These are phyloP conservation scores for Bruguiera parviflora DNA, from an alignment of 345 rosid genomes.

Conservation along the genomic window DNA sequence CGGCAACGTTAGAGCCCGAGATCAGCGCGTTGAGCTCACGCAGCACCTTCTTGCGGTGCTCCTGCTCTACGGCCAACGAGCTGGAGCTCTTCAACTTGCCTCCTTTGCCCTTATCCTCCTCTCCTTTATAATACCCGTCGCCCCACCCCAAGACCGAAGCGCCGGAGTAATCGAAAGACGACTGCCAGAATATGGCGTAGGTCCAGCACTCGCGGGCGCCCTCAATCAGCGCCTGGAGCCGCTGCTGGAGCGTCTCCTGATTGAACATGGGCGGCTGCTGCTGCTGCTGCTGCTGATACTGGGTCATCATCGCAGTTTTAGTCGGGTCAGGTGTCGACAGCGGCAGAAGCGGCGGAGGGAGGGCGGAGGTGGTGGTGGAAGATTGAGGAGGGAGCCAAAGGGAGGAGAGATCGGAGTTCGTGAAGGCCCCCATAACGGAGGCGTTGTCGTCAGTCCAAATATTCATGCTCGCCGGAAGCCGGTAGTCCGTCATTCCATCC, in stretches of 20 bases:
- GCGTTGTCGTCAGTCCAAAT: slow-evolving; percentile 87
- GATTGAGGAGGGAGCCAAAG: slow-evolving; percentile 61
- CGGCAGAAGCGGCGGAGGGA: background rate
- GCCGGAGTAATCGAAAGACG: slow-evolving; percentile 66
- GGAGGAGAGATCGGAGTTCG: slow-evolving; percentile 67
- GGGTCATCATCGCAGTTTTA: slow-evolving; percentile 4
- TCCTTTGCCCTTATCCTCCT: slow-evolving; percentile 56
- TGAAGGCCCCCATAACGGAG: slow-evolving; percentile 92
- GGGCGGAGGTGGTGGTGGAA: slow-evolving; percentile 26
- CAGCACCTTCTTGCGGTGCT: slow-evolving; percentile 72
- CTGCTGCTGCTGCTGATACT: slow-evolving; percentile 13
- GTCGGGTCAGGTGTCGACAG: background rate
- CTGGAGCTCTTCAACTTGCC: slow-evolving; percentile 23
- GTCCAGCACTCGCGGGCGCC: slow-evolving; percentile 73
- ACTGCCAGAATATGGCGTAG: slow-evolving; percentile 95
- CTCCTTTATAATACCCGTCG: slow-evolving; percentile 92
- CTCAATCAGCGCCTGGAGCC: slow-evolving; percentile 77
- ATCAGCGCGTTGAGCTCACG: slow-evolving; percentile 80
- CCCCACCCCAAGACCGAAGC: slow-evolving; percentile 73
- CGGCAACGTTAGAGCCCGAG: slow-evolving; percentile 44
- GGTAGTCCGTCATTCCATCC: slow-evolving; percentile 47
- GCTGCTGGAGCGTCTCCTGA: slow-evolving; percentile 79
- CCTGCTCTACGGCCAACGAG: slow-evolving; percentile 60
- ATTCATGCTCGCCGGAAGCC: slow-evolving; percentile 54
- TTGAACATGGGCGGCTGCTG: slow-evolving; percentile 38